phyloP scores from a whole-genome alignment of 495 filamentous ascomycete genomes.

The Penicillium macrosclerotiorum region DNA sequence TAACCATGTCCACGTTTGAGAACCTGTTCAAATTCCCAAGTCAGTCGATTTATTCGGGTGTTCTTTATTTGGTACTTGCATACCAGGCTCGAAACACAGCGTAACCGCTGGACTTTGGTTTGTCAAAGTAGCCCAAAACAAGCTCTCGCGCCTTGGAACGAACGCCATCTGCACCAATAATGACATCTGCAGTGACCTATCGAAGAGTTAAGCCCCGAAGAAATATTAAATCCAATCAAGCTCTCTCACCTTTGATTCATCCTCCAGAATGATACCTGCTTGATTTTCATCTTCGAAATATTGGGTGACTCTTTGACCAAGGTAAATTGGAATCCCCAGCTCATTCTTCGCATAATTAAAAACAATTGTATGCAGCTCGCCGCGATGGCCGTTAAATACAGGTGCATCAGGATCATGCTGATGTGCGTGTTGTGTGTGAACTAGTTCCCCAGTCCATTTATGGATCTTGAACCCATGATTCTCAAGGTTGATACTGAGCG shows the following conservation, averaged over 20 bases:
- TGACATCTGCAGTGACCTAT: slow-evolving; percentile 28
- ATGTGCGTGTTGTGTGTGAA: slow-evolving; percentile 52
- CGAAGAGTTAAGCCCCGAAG: not conserved
- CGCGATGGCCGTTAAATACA: slow-evolving; percentile 59
- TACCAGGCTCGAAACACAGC: slow-evolving; percentile 58
- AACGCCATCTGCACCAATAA: slow-evolving; percentile 59
- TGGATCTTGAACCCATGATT: slow-evolving; percentile 51
- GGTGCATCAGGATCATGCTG: slow-evolving; percentile 47
- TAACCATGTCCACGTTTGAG: slow-evolving; percentile 55
- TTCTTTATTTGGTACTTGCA: not conserved
- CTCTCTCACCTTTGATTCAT: slow-evolving; percentile 48
- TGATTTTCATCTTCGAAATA: slow-evolving; percentile 56
- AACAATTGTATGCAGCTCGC: slow-evolving; percentile 57
- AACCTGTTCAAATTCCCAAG: slow-evolving; percentile 48
- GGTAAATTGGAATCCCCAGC: slow-evolving; percentile 53
- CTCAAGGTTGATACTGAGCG: slow-evolving; percentile 50
- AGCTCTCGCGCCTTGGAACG: slow-evolving; percentile 56
- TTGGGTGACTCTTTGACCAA: slow-evolving; percentile 48
- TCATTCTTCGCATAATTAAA: slow-evolving; percentile 55
- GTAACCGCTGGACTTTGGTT: slow-evolving; percentile 58
- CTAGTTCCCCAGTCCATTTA: slow-evolving; percentile 60
- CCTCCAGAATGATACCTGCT: slow-evolving; percentile 54
- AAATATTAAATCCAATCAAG: slow-evolving; percentile 4
- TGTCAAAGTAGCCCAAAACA: slow-evolving; percentile 58
- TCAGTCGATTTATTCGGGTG: not conserved